Evolutionary conservation across 805 yeast genomes (phyloP).

Genomic region (Suhomyces sp.): DNA sequence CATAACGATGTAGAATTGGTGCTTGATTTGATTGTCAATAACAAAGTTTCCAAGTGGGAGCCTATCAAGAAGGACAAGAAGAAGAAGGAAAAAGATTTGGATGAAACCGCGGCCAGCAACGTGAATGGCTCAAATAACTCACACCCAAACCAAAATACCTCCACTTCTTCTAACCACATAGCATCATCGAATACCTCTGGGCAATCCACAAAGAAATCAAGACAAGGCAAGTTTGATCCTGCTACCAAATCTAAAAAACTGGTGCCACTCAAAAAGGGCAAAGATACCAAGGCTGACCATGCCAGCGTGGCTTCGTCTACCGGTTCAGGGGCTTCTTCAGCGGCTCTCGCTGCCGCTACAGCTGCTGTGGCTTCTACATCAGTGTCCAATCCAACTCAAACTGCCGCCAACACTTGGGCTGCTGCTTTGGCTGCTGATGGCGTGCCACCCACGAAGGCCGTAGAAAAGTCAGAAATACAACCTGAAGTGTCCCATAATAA

Average conservation of each 20-base stretch:
- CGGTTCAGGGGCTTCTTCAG: background rate
- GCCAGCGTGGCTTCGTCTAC: background rate
- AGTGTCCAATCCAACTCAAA: conserved; percentile 13
- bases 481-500: conserved; percentile 2
- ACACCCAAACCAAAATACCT: background rate
- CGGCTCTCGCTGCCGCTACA: conserved; percentile 14
- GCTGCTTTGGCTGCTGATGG: conserved; percentile 40
- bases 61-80: conserved; percentile 74
- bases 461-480: conserved; percentile 9
- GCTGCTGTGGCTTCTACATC: conserved; percentile 17
- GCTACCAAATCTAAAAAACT: conserved; percentile 5
- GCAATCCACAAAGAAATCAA: background rate
- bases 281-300: conserved; percentile 1
- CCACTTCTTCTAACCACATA: conserved; percentile 1
- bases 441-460: conserved; percentile 23
- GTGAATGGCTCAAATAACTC: background rate
- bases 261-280: conserved; percentile 4
- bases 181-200: conserved; percentile 3
- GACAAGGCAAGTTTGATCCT: conserved; percentile 5
- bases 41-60: conserved; percentile 91
- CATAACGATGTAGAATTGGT: conserved; percentile 71
- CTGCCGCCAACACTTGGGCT: conserved; percentile 42
- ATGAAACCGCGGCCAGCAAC: conserved; percentile 9
- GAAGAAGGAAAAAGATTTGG: conserved; percentile 21
- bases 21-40: conserved; percentile 84